Percentiles rank a stretch among this genome's conserved stretches.
These are phyloP conservation scores for Nematodospora valgi DNA, from an alignment of 805 yeast genomes.

Conservation along the genomic window DNA sequence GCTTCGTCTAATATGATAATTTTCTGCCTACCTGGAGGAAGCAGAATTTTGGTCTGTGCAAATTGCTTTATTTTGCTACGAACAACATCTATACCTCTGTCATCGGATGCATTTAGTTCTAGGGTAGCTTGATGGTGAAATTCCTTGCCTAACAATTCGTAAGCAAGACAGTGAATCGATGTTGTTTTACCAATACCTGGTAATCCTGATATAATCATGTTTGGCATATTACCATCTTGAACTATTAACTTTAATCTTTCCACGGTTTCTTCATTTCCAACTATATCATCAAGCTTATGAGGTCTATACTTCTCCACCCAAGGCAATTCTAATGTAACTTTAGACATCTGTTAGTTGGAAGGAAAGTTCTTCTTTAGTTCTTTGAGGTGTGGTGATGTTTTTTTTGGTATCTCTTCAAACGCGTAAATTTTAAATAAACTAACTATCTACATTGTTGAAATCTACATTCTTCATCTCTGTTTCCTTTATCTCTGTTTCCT, in stretches of 20 bases:
- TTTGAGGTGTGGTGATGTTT: background rate
- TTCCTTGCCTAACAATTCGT: slow-evolving; percentile 74
- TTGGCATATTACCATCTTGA: slow-evolving; percentile 94
- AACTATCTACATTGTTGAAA: too few species aligned
- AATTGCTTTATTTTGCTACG: slow-evolving; percentile 90
- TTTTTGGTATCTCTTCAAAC: background rate
- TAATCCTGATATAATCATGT: slow-evolving; percentile 88
- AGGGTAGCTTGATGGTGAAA: slow-evolving; percentile 77
- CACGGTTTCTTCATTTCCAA: slow-evolving; percentile 89
- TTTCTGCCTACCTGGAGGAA: slow-evolving; percentile 90
- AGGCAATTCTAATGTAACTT: slow-evolving; percentile 32
- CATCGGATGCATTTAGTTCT: slow-evolving; percentile 95
- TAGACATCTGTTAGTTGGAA: background rate
- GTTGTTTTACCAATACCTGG: slow-evolving; percentile 99
- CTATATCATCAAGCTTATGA: slow-evolving; percentile 70
- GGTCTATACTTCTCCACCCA: slow-evolving; percentile 97
- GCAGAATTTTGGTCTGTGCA: slow-evolving; percentile 87
- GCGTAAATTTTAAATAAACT: too few species aligned
- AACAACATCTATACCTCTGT: slow-evolving; percentile 95
- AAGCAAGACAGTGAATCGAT: slow-evolving; percentile 84
- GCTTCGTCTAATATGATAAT: slow-evolving; percentile 93
- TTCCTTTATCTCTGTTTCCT: too few species aligned
- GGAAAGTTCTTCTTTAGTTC: too few species aligned
- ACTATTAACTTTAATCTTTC: slow-evolving; percentile 82
- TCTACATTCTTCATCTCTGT: too few species aligned